phyloP scores from a whole-genome alignment of 2,329 filamentous ascomycete genomes.

The Venturia nashicola region DNA sequence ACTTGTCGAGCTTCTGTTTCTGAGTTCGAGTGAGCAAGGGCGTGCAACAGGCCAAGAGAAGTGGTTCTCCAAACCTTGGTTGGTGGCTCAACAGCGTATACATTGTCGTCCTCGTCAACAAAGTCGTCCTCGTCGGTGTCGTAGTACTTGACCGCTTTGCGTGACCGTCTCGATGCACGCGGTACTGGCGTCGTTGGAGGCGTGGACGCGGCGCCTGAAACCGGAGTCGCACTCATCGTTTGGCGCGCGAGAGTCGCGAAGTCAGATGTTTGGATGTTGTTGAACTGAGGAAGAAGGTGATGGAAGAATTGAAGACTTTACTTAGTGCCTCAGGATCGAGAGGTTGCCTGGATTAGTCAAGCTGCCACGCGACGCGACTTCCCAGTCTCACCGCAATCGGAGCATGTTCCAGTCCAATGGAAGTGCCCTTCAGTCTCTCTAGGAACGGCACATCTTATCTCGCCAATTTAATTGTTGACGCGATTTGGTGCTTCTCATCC shows the following conservation, averaged over 20 bases:
- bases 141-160: slow-evolving; percentile 1
- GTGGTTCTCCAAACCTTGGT: not conserved
- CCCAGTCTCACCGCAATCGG: too few relatives aligned
- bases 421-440: too few relatives aligned
- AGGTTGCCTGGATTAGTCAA: not conserved
- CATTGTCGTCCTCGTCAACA: not conserved
- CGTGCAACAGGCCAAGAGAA: too few relatives aligned
- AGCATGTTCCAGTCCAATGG: too few relatives aligned
- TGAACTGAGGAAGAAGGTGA: not conserved
- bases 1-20: not conserved
- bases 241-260: not conserved
- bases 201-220: not conserved
- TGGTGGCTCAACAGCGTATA: not conserved
- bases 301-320: too few relatives aligned
- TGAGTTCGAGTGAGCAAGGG: not conserved
- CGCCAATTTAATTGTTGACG: not conserved
- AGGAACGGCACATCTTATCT: too few relatives aligned
- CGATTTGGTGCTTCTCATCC: not conserved
- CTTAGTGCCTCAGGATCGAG: not conserved
- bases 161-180: not conserved
- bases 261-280: not conserved
- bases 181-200: not conserved
- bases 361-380: too few relatives aligned
- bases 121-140: not conserved
- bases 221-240: not conserved